Percentiles rank a stretch among this genome's conserved stretches.
Conservation (phyloP, 1,284 basidiomycete species). For the Moniliella sp. region DNA sequence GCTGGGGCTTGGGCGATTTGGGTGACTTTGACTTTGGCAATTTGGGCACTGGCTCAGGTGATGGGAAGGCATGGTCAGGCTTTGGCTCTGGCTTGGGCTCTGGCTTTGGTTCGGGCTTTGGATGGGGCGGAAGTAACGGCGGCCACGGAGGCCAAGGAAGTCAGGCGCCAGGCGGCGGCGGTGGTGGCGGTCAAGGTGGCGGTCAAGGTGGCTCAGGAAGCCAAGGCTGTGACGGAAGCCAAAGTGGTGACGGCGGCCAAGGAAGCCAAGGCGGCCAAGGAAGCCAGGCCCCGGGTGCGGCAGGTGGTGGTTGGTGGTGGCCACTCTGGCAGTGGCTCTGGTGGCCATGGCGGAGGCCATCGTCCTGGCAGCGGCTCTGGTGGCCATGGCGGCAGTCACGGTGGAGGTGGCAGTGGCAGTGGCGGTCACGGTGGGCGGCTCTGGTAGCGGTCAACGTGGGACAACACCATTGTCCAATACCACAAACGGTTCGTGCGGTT, state of each 20-base stretch:
- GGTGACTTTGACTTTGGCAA: too few species aligned
- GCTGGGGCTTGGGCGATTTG: too few species aligned
- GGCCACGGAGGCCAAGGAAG: too few species aligned
- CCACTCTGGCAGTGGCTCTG: not conserved
- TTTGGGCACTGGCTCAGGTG: too few species aligned
- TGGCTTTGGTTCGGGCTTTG: too few species aligned
- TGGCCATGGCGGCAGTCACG: not conserved
- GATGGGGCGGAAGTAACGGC: too few species aligned
- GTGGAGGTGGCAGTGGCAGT: not conserved
- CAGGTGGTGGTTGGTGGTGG: not conserved
- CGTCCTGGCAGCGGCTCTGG: not conserved
- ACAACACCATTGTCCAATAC: not conserved
- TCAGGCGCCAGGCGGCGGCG: too few species aligned
- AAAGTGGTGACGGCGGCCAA: conserved; percentile 1
- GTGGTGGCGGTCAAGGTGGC: too few species aligned
- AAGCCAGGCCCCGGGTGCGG: not conserved
- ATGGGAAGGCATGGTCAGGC: too few species aligned
- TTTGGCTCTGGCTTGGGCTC: too few species aligned
- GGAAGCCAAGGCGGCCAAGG: not conserved
- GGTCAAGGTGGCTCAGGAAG: too few species aligned
- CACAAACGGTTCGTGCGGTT: conserved; percentile 8
- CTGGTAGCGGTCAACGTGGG: not conserved
- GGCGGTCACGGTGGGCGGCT: not conserved
- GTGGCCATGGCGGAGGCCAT: not conserved
- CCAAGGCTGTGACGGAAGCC: too few species aligned